A percentile compares a stretch with the other conserved stretches of the same genome.
phyloP scores from a whole-genome alignment of 371 early-diverging fungal species.

The Lichtheimia hyalospora region DNA sequence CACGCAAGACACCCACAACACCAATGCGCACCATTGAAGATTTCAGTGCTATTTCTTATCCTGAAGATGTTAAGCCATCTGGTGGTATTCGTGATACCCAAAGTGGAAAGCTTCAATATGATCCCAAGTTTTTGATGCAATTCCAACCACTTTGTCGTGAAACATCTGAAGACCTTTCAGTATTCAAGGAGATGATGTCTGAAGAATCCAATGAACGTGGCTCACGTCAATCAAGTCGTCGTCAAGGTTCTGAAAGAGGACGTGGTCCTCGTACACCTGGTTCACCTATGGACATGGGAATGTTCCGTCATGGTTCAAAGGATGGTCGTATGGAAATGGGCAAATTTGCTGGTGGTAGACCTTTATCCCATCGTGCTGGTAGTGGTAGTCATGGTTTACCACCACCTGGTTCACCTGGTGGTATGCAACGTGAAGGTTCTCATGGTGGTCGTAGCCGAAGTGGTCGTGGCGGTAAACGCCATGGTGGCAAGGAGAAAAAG shows the following conservation, averaged over 20 bases:
- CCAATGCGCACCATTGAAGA: slow-evolving; percentile 36
- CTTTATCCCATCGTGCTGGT: slow-evolving; percentile 50
- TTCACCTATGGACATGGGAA: slow-evolving; percentile 43
- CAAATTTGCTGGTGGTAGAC: slow-evolving; percentile 48
- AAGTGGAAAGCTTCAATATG: slow-evolving; percentile 61
- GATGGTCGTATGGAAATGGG: slow-evolving; percentile 51
- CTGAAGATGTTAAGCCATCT: slow-evolving; percentile 45
- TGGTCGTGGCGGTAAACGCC: slow-evolving; percentile 56
- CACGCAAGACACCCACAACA: slow-evolving; percentile 23
- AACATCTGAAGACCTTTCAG: slow-evolving; percentile 66
- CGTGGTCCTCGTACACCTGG: slow-evolving; percentile 54
- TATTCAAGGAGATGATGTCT: slow-evolving; percentile 61
- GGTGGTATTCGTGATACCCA: slow-evolving; percentile 29
- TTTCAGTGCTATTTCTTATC: slow-evolving; percentile 37
- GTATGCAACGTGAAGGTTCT: slow-evolving; percentile 58
- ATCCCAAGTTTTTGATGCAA: slow-evolving; percentile 76
- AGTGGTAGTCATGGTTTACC: slow-evolving; percentile 48
- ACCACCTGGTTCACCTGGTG: slow-evolving; percentile 50
- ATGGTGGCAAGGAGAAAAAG: slow-evolving; percentile 35
- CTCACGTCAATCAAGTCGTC: slow-evolving; percentile 44
- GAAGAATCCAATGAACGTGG: slow-evolving; percentile 52
- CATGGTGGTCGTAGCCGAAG: slow-evolving; percentile 52
- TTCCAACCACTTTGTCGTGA: slow-evolving; percentile 70
- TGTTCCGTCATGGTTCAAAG: slow-evolving; percentile 45
- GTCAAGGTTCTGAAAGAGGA: slow-evolving; percentile 62